Conservation (phyloP, 345 rosid genomes). For the Noccaea bulbosa region DNA sequence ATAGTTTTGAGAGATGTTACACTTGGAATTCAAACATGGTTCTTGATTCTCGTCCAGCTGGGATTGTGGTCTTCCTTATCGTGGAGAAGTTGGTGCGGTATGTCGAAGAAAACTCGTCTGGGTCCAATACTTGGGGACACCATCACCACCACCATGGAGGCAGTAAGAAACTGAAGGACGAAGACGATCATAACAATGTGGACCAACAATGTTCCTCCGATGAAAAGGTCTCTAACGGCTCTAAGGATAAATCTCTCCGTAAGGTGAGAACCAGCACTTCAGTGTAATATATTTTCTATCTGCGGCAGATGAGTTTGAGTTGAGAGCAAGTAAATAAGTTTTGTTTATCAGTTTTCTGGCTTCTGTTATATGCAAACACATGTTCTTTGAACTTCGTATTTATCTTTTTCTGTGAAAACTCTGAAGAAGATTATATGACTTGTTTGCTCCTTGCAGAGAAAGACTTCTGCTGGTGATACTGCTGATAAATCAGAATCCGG, state of each 20-base stretch:
- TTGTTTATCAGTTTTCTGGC: constrained; percentile 4
- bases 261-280: constrained; percentile 56
- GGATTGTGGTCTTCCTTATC: constrained; percentile 89
- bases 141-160: constrained; percentile 64
- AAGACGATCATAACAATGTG: constrained; percentile 40
- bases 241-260: constrained; percentile 61
- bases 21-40: constrained; percentile 37
- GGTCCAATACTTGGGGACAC: constrained; percentile 61
- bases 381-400: neutral
- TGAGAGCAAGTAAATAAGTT: constrained; percentile 13
- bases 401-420: neutral
- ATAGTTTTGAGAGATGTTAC: neutral
- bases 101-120: constrained; percentile 74
- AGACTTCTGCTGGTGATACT: constrained; percentile 45
- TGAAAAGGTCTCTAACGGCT: constrained; percentile 47
- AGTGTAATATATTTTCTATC: neutral
- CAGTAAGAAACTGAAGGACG: constrained; percentile 64
- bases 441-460: constrained; percentile 62
- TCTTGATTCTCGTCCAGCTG: constrained; percentile 70
- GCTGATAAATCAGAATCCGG: constrained; percentile 49
- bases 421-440: neutral
- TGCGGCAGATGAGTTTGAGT: constrained; percentile 8
- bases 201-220: constrained; percentile 45
- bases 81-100: constrained; percentile 96
- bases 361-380: constrained; percentile 18